Base-by-base conservation (phyloP, 1,284 basidiomycete genomes). In the Puccinia hordei region DNA sequence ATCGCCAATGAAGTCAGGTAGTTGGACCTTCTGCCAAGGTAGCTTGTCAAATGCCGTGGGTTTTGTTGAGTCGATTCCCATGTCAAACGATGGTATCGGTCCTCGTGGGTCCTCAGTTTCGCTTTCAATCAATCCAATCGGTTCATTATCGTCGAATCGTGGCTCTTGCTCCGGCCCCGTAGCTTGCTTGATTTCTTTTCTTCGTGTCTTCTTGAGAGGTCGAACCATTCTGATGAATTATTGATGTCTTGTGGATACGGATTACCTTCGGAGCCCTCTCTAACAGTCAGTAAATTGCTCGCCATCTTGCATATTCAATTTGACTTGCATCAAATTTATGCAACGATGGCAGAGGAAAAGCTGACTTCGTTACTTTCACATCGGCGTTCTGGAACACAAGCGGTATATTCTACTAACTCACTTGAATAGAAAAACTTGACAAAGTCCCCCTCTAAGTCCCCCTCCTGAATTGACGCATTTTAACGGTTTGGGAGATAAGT, bases 31-130 rank as follows among this genome's bases (percentile, higher is more conserved):
- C 61, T 74, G 68, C 79, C 79, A 81, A 2, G 79, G 79, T 24
- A 81, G 53, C 73, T 73, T 63, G 38, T 81, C 79, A n/a, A 81
- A 81, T 19, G 35, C 27, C 30, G 79, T 81, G n/a, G 79, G 79
- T 27, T 81, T 81, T 5, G 79, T 81, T 30, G 79, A 81, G 51
- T 81, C 79, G 6, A 49, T 30, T 10, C 79, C 72, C 12, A 53
- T 41, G 24, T 44, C 61, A 19, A 81, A 44, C 12, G 79, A 63
- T 22, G 73, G 73, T 19, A 75, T 61, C 17, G 71, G 71, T 1
- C 5, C 22, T 38, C 27, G 30, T 69, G n/a, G 12, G 24, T 49
- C 46, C n/a, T 73, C 71, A 10, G 71, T 24, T 33, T 73, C 51
- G 35, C n/a, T 24, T 24, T 59, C 71, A 10, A 73, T 35, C 17